These are phyloP conservation scores for Escovopsis sp. DNA, from an alignment of 2,329 filamentous ascomycete genomes.

Conservation along the genomic window DNA sequence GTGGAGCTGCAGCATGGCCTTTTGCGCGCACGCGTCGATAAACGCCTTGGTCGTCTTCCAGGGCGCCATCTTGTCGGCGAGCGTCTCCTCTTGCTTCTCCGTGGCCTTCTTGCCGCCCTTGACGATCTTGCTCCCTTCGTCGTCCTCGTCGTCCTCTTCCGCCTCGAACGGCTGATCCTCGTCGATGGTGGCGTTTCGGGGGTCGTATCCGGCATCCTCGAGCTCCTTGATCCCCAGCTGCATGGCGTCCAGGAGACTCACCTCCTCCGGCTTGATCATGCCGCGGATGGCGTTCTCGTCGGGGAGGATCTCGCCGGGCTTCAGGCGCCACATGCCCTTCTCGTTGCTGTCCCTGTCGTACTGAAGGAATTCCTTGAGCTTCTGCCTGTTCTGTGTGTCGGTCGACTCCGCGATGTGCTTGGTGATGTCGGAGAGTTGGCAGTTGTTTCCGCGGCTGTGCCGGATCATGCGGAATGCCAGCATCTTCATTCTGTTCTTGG, in stretches of 20 bases:
- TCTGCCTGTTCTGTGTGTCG: conserved; percentile 89
- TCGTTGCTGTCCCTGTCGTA: conserved; percentile 64
- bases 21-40: conserved; percentile 80
- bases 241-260: conserved; percentile 91
- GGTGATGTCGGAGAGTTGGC: conserved; percentile 73
- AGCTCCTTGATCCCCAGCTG: conserved; percentile 86
- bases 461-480: conserved; percentile 80
- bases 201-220: conserved; percentile 75
- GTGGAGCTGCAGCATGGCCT: conserved; percentile 91
- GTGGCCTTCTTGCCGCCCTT: conserved; percentile 28
- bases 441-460: conserved; percentile 52
- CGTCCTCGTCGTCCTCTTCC: conserved; percentile 36
- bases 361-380: conserved; percentile 88
- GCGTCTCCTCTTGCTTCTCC: conserved; percentile 48
- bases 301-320: conserved; percentile 56
- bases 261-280: conserved; percentile 91
- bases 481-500: conserved; percentile 94
- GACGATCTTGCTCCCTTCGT: conserved; percentile 24
- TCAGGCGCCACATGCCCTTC: conserved; percentile 70
- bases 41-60: conserved; percentile 98
- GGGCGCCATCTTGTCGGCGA: conserved; percentile 80
- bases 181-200: conserved; percentile 43
- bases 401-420: conserved; percentile 85
- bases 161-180: conserved; percentile 50
- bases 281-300: conserved; percentile 68